phyloP scores from a whole-genome alignment of 768 basidiomycete species.

The Amanita fuliginea region DNA sequence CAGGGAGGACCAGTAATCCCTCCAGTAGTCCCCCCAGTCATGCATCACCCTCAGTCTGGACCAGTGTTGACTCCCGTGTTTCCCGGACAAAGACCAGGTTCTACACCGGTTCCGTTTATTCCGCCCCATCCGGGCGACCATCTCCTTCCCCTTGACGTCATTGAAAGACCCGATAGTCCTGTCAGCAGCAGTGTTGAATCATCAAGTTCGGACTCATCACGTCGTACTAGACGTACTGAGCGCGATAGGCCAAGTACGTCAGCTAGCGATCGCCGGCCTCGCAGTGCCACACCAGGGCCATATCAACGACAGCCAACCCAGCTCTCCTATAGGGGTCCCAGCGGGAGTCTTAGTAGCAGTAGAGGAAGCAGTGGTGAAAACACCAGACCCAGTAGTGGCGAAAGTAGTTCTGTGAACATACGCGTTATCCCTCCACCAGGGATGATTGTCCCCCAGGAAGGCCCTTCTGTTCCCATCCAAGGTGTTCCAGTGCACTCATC shows the following conservation, averaged over 20 bases:
- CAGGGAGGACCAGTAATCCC: neutral
- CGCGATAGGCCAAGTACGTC: neutral
- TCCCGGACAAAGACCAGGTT: neutral
- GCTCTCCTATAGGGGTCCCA: conserved; percentile 3
- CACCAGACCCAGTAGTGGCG: neutral
- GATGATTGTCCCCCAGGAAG: neutral
- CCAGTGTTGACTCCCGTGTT: neutral
- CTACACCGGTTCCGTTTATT: neutral
- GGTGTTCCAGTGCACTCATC: neutral
- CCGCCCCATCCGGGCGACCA: conserved; percentile 3
- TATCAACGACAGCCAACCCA: conserved; percentile 1
- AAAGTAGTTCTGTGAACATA: neutral
- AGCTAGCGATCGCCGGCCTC: neutral
- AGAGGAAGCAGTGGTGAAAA: conserved; percentile 1
- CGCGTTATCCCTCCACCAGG: conserved; percentile 1
- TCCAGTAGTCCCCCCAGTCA: neutral
- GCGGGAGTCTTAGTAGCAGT: neutral
- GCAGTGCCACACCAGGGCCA: neutral
- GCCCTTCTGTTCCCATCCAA: neutral
- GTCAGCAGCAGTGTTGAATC: conserved; percentile 7
- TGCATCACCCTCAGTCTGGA: neutral
- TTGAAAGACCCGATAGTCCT: conserved; percentile 6
- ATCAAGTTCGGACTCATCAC: conserved; percentile 4
- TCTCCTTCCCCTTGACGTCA: conserved; percentile 2
- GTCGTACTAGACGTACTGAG: conserved; percentile 1